Base-by-base conservation (phyloP, 2,329 filamentous ascomycete genomes). In the Colletotrichum plurivorum region DNA sequence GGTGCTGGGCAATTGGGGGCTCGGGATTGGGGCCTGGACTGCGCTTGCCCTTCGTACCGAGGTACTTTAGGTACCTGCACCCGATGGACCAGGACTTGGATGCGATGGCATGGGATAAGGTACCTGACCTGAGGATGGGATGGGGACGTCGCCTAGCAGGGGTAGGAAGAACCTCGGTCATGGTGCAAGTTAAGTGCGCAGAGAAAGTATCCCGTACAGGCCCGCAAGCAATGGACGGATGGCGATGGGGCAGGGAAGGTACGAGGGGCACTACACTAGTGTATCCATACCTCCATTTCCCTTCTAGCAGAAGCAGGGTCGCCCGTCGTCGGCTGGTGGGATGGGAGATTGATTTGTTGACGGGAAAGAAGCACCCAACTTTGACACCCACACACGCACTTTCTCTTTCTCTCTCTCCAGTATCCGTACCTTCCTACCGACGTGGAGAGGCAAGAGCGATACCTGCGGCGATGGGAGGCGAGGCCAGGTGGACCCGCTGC, bases 261-360 rank as follows among this genome's bases (percentile, higher is more conserved):
- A 63, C 58, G 51, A 25, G 13, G 43, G 43, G 59, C 51, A 57
- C 25, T 52, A 60, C 31, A 36, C 31, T 36, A 36, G 31, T 36
- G 57, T 49, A 59, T 49, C 56, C 56, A 39, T 25, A 25, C 57
- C 25, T 25, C 45, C 20, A 20, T 27, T 51, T 27, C 45, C 45
- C 22, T 15, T 39, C 12, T 36, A 12, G 46, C 31, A 61, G 65
- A 58, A 54, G 53, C 65, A 68, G 58, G 53, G 65, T 31, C 52
- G 41, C 15, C 41, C 18, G 49, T 27, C 58, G 58, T 56, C 56
- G n/a, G 49, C 22, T 43, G 22, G 58, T 51, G 51, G 43, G 51
- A 67, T 52, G 36, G 59, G 49, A 57, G 36, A 45, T 52, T 57
- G 58, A 67, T 67, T 52, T 57, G 58, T 63, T n/a, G n/a, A n/a